Conservation (phyloP, 2,329 filamentous ascomycete species). For the Trichoderma koningii region DNA sequence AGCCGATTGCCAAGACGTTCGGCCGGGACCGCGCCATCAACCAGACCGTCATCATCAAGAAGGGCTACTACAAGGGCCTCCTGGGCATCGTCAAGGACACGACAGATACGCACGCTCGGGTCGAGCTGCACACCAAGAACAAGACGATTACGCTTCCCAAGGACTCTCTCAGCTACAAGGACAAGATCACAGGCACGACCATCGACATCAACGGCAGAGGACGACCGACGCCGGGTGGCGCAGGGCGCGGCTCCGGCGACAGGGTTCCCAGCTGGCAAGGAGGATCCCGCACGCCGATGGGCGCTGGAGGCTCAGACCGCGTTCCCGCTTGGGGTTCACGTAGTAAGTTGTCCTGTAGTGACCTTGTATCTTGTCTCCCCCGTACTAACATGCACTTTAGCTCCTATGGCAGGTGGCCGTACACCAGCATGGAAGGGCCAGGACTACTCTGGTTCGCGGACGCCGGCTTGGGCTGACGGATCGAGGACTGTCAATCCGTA, state of each 20-base stretch:
- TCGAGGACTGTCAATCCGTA: constrained; percentile 70
- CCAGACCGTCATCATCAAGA: constrained; percentile 86
- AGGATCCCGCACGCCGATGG: constrained; percentile 69
- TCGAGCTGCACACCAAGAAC: constrained; percentile 92
- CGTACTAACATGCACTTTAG: constrained; percentile 44
- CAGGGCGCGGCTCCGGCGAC: constrained; percentile 49
- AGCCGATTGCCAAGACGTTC: constrained; percentile 63
- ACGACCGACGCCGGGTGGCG: constrained; percentile 47
- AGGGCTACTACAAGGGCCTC: constrained; percentile 87
- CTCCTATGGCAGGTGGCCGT: constrained; percentile 58
- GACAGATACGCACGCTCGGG: constrained; percentile 79
- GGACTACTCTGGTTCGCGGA: constrained; percentile 60
- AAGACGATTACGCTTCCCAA: constrained; percentile 87
- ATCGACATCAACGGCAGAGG: constrained; percentile 65
- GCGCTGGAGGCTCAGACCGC: constrained; percentile 60
- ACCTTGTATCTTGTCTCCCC: neutral
- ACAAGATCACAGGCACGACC: constrained; percentile 76
- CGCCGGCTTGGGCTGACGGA: constrained; percentile 70
- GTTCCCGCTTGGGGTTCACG: constrained; percentile 77
- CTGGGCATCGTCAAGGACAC: constrained; percentile 95
- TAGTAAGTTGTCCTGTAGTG: constrained; percentile 54
- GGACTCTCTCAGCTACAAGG: constrained; percentile 79
- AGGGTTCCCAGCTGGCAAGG: constrained; percentile 61
- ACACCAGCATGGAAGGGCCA: constrained; percentile 65
- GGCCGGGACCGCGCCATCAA: constrained; percentile 82